phyloP scores from a whole-genome alignment of 2,329 filamentous ascomycete genomes.

The Colletotrichum acutatum region DNA sequence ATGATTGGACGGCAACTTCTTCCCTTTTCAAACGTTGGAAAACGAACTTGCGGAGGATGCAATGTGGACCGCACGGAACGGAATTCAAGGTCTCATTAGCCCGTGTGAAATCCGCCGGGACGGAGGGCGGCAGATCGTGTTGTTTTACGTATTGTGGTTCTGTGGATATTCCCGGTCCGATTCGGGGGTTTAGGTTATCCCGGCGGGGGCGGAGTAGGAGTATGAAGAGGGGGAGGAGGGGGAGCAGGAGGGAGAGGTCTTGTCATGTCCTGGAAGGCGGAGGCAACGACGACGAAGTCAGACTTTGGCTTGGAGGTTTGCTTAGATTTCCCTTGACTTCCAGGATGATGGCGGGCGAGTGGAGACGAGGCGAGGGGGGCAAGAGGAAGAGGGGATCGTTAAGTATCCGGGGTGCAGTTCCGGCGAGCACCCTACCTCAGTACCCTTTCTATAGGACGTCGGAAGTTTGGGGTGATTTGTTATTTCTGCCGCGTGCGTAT shows the following conservation, averaged over 20 bases:
- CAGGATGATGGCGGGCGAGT: too few relatives aligned
- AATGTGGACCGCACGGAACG: not conserved
- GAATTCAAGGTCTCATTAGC: not conserved
- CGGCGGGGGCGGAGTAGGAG: not conserved
- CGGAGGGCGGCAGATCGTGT: not conserved
- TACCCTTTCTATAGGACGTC: not conserved
- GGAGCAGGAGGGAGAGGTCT: too few relatives aligned
- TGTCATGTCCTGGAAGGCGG: too few relatives aligned
- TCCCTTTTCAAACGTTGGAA: not conserved
- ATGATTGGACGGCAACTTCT: not conserved
- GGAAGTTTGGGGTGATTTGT: not conserved
- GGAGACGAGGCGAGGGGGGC: not conserved
- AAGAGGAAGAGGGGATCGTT: not conserved
- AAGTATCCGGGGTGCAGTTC: not conserved
- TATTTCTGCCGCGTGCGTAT: not conserved
- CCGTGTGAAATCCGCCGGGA: not conserved
- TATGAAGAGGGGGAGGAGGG: not conserved
- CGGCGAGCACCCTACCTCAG: not conserved
- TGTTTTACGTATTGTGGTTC: not conserved
- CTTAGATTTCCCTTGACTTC: too few relatives aligned
- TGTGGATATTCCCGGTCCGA: not conserved
- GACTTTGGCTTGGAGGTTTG: too few relatives aligned
- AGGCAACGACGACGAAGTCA: too few relatives aligned
- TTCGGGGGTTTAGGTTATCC: slow-evolving; percentile 8
- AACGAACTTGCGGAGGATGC: not conserved